A percentile compares a stretch with the other conserved stretches of the same genome.
Conservation (phyloP, 2,329 filamentous ascomycete genomes). For the Fusarium pseudonygamai region DNA sequence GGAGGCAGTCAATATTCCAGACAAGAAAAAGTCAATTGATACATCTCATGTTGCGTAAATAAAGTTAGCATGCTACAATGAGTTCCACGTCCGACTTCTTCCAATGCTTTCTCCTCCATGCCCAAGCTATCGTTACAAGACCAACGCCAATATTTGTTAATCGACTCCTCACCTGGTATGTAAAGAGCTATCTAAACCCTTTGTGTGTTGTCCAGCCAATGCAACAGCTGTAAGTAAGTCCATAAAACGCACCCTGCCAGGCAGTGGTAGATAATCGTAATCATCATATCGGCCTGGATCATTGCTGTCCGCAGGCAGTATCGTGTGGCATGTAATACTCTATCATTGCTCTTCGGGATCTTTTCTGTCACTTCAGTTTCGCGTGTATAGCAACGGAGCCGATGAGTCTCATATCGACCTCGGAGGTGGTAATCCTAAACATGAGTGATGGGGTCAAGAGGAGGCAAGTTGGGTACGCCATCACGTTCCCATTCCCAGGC, state of each 20-base stretch:
- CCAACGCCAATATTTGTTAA: constrained; percentile 25
- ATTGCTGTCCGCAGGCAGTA: constrained; percentile 12
- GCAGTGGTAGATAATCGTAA: constrained; percentile 10
- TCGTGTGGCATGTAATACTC: constrained; percentile 25
- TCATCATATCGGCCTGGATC: constrained; percentile 12
- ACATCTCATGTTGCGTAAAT: constrained; percentile 20
- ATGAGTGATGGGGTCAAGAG: constrained; percentile 61
- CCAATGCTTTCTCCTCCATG: constrained; percentile 34
- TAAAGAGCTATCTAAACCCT: constrained; percentile 63
- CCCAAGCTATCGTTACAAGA: constrained; percentile 39
- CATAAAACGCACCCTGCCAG: constrained; percentile 31
- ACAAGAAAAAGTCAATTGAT: constrained; percentile 22
- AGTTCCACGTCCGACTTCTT: constrained; percentile 14
- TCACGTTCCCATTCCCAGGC: constrained; percentile 78
- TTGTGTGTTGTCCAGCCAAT: constrained; percentile 51
- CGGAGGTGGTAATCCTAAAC: constrained; percentile 58
- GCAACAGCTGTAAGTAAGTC: constrained; percentile 34
- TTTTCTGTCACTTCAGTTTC: constrained; percentile 20
- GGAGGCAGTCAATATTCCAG: neutral
- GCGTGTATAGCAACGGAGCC: constrained; percentile 24
- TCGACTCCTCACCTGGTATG: constrained; percentile 43
- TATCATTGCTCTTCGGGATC: constrained; percentile 24
- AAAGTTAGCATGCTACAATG: constrained; percentile 18
- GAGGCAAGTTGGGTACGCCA: constrained; percentile 49
- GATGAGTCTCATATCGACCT: constrained; percentile 49